Percentiles rank a stretch among this genome's conserved stretches.
Conservation (phyloP, 352 stramenopile genomes). For the Globisporangium cylindrosporum region DNA sequence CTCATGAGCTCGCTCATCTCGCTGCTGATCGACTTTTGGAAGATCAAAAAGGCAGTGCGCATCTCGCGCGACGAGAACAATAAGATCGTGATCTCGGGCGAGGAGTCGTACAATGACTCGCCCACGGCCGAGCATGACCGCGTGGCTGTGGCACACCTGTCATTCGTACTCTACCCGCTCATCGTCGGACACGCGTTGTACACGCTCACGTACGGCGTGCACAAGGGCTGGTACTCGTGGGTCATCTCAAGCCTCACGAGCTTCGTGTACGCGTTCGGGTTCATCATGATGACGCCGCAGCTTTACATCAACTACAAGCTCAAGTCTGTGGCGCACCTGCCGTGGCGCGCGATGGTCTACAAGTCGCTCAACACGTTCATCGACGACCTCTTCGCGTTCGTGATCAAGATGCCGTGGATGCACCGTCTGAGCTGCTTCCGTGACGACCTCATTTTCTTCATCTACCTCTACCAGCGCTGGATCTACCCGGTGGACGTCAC, state of each 20-base stretch:
- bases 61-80: constrained; percentile 79
- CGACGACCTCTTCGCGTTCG: constrained; percentile 97
- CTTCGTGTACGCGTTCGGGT: constrained; percentile 99
- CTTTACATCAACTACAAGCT: constrained; percentile 99
- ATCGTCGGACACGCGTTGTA: constrained; percentile 95
- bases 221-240: constrained; percentile 98
- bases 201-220: constrained; percentile 90
- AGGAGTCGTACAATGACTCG: constrained; percentile 81
- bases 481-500: constrained; percentile 93
- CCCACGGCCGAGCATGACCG: constrained; percentile 83
- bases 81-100: constrained; percentile 77
- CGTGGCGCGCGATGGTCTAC: constrained; percentile 98
- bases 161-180: constrained; percentile 81
- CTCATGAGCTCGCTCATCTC: constrained; percentile 81
- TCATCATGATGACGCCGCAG: constrained; percentile 99
- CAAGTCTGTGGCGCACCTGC: constrained; percentile 94
- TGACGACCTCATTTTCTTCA: constrained; percentile 99
- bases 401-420: constrained; percentile 98
- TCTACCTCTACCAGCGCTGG: constrained; percentile 99
- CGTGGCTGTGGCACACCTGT: constrained; percentile 80
- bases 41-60: constrained; percentile 92
- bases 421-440: constrained; percentile 97
- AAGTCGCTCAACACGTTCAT: constrained; percentile 99
- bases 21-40: constrained; percentile 90
- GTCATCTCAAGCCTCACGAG: constrained; percentile 95